Evolutionary conservation across 331 rosid genomes (phyloP).

Genomic region (Malus hybrid): DNA sequence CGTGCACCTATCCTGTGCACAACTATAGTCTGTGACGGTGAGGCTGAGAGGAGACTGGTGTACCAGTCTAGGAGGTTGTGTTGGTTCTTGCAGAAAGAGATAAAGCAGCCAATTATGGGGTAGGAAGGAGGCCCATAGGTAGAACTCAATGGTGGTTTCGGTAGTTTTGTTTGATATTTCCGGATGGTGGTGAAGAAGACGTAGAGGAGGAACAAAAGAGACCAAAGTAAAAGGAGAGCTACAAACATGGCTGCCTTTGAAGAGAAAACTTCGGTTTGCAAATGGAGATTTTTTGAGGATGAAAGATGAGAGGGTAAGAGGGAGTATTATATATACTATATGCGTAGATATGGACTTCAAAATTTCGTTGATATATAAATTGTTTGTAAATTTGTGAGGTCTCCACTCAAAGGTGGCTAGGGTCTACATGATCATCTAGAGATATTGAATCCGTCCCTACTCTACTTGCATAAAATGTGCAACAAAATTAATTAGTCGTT

Average conservation of each 20-base stretch:
- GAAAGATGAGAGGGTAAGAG: neutral
- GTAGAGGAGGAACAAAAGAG: conserved; percentile 1
- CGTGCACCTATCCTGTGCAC: conserved; percentile 47
- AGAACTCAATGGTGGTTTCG: neutral
- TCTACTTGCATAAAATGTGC: neutral
- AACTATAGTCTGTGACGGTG: conserved; percentile 47
- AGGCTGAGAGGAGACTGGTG: conserved; percentile 47
- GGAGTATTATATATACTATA: neutral
- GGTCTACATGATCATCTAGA: neutral
- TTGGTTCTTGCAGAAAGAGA: conserved; percentile 56
- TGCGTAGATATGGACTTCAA: too few species aligned
- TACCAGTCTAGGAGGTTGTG: conserved; percentile 58
- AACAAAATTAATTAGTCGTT: neutral
- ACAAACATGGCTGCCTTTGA: conserved; percentile 8
- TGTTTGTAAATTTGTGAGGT: too few species aligned
- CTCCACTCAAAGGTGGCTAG: neutral
- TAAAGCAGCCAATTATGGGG: conserved; percentile 59
- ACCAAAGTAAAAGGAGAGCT: conserved; percentile 12
- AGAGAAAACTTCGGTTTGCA: neutral
- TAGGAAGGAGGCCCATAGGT: conserved; percentile 38
- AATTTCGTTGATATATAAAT: too few species aligned
- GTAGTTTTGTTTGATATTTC: neutral
- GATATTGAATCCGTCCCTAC: neutral
- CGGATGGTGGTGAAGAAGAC: neutral
- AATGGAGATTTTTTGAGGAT: neutral